phyloP scores from a whole-genome alignment of 1,284 basidiomycete species.

The Cutaneotrichosporon curvatum region DNA sequence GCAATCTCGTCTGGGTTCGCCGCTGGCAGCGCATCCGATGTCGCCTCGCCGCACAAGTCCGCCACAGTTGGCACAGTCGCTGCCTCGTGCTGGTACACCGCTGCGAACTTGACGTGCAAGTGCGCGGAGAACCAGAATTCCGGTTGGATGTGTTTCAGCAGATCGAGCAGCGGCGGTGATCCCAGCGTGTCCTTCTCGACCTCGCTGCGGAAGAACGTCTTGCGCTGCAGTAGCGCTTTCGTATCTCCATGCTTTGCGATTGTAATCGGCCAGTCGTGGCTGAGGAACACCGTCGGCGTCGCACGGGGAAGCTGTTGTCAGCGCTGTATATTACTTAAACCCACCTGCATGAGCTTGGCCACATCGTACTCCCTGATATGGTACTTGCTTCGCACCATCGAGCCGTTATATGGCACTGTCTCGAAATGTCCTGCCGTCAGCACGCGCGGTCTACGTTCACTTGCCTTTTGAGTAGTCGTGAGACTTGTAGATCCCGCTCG shows the following conservation, averaged over 20 bases:
- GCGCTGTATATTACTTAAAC: slow-evolving; percentile 24
- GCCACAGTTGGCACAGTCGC: background rate
- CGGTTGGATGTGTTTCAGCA: slow-evolving; percentile 69
- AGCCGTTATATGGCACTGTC: slow-evolving; percentile 55
- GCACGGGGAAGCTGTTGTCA: slow-evolving; percentile 15
- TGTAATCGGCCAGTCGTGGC: slow-evolving; percentile 91
- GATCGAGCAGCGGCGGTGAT: slow-evolving; percentile 76
- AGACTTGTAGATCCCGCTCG: slow-evolving; percentile 85
- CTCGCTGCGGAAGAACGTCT: slow-evolving; percentile 76
- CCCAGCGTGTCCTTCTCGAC: slow-evolving; percentile 66
- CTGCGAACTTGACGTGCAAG: slow-evolving; percentile 77
- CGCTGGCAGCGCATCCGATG: background rate
- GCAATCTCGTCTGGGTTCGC: slow-evolving; percentile 61
- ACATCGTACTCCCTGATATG: slow-evolving; percentile 85
- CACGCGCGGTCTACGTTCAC: slow-evolving; percentile 18
- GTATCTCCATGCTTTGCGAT: slow-evolving; percentile 79
- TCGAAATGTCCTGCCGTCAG: slow-evolving; percentile 50
- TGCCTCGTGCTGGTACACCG: slow-evolving; percentile 53
- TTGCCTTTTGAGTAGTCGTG: slow-evolving; percentile 70
- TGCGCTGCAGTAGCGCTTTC: slow-evolving; percentile 60
- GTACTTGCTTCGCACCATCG: slow-evolving; percentile 75
- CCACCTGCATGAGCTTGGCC: slow-evolving; percentile 67
- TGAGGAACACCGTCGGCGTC: slow-evolving; percentile 64
- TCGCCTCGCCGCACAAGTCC: background rate
- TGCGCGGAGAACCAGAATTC: slow-evolving; percentile 96